A percentile compares a stretch with the other conserved stretches of the same genome.
Evolutionary conservation across 2,329 filamentous ascomycete genomes (phyloP).

Genomic region (Colletotrichum caudatum): DNA sequence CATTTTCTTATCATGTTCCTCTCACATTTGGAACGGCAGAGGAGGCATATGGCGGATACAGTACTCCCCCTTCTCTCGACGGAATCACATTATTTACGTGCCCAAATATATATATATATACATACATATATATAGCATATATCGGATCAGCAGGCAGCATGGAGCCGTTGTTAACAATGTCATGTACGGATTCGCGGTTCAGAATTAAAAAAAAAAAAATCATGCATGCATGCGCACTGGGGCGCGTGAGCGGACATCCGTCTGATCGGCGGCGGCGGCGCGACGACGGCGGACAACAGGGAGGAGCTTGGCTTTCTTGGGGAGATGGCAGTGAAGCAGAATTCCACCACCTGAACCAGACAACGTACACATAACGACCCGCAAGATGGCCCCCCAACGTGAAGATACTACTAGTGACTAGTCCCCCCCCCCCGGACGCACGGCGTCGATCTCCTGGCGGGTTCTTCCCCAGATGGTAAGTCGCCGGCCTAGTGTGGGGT

Average conservation of each 20-base stretch:
- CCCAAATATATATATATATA: no score
- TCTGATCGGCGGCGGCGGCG: neutral
- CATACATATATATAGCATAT: constrained; percentile 12
- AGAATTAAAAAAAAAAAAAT: neutral
- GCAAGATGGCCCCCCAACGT: neutral
- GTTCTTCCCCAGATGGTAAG: constrained; percentile 12
- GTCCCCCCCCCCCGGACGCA: constrained; percentile 12
- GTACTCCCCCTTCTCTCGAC: constrained; percentile 38
- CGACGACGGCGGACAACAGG: neutral
- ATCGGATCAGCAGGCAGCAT: neutral
- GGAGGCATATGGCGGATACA: constrained; percentile 41
- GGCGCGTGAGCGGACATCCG: neutral
- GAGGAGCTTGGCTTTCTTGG: neutral
- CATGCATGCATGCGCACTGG: neutral
- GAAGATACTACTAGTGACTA: neutral
- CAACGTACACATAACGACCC: neutral
- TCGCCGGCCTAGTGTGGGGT: constrained; percentile 14
- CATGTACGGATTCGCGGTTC: neutral
- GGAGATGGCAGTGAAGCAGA: neutral
- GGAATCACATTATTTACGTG: neutral
- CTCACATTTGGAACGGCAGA: neutral
- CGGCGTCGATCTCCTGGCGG: constrained; percentile 21
- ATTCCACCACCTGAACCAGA: constrained; percentile 5
- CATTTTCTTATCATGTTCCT: constrained; percentile 2
- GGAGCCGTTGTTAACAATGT: neutral